phyloP scores from a whole-genome alignment of 805 yeast genomes.

The Starmerella geochares region DNA sequence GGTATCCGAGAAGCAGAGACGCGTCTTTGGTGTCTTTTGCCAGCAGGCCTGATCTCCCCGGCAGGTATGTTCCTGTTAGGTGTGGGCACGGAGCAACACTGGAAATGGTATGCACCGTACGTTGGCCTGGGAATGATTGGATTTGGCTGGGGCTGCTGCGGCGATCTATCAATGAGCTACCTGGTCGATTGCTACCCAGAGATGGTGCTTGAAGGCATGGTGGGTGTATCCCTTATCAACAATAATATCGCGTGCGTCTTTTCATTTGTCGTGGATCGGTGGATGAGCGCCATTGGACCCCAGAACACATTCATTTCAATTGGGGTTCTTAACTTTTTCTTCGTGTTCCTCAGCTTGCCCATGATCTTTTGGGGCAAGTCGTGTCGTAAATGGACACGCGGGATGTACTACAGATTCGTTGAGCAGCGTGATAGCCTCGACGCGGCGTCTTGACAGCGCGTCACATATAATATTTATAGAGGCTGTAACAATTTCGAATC shows the following conservation, averaged over 20 bases:
- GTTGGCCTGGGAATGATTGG: slow-evolving; percentile 49
- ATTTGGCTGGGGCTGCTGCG: slow-evolving; percentile 45
- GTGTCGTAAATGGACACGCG: slow-evolving; percentile 26
- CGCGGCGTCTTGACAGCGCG: neutral
- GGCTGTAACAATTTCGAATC: no score
- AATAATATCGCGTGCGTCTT: slow-evolving; percentile 38
- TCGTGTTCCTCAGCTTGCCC: slow-evolving; percentile 37
- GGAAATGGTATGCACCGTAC: slow-evolving; percentile 48
- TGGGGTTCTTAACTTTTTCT: slow-evolving; percentile 38
- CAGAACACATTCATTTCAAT: slow-evolving; percentile 50
- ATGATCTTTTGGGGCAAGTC: slow-evolving; percentile 37
- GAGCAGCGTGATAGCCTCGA: slow-evolving; percentile 26
- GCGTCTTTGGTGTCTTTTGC: slow-evolving; percentile 43
- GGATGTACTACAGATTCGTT: slow-evolving; percentile 27
- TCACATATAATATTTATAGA: neutral
- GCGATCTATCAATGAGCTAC: slow-evolving; percentile 40
- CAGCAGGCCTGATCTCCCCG: slow-evolving; percentile 44
- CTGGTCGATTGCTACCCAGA: slow-evolving; percentile 48
- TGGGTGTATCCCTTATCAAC: slow-evolving; percentile 46
- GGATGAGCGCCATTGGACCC: slow-evolving; percentile 44
- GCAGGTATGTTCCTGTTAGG: slow-evolving; percentile 53
- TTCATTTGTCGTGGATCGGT: slow-evolving; percentile 50
- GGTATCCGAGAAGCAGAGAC: slow-evolving; percentile 51
- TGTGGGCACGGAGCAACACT: slow-evolving; percentile 46
- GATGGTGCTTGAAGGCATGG: slow-evolving; percentile 45